Conservation (phyloP, 345 rosid genomes). For the Alliaria petiolata region DNA sequence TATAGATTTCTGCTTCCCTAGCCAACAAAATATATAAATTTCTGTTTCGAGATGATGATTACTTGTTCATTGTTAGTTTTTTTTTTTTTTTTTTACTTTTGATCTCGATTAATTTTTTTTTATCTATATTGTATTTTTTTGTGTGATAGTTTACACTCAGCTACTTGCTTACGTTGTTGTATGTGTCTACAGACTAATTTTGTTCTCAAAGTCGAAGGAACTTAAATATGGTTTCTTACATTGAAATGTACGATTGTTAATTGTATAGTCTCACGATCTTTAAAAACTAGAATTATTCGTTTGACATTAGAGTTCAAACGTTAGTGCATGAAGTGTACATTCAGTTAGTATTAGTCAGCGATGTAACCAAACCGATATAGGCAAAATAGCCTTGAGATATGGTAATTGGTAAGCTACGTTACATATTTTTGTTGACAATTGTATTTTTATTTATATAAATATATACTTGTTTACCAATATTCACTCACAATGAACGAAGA, state of each 20-base stretch:
- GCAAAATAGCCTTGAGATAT: not conserved
- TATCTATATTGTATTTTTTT: not conserved
- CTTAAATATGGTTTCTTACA: not conserved
- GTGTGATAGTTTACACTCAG: not conserved
- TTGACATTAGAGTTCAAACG: not conserved
- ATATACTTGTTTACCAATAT: not conserved
- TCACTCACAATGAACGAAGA: conserved; percentile 24
- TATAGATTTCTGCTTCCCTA: not conserved
- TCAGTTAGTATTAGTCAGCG: not conserved
- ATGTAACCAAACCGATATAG: not conserved
- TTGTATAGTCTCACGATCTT: not conserved
- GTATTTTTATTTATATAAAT: not conserved
- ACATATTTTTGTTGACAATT: conserved; percentile 24
- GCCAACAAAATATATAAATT: not conserved
- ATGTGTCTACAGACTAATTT: not conserved
- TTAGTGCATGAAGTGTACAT: not conserved
- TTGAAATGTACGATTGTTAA: not conserved
- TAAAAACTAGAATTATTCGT: not conserved
- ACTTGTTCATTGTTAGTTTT: not conserved
- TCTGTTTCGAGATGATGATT: conserved; percentile 9
- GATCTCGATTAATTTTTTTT: not conserved
- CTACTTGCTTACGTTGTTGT: not conserved
- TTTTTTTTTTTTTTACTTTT: not conserved
- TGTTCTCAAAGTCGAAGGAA: not conserved
- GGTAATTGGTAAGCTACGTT: not conserved